Base-by-base conservation (phyloP, 768 basidiomycete genomes). In the Tricholoma saponaceum region DNA sequence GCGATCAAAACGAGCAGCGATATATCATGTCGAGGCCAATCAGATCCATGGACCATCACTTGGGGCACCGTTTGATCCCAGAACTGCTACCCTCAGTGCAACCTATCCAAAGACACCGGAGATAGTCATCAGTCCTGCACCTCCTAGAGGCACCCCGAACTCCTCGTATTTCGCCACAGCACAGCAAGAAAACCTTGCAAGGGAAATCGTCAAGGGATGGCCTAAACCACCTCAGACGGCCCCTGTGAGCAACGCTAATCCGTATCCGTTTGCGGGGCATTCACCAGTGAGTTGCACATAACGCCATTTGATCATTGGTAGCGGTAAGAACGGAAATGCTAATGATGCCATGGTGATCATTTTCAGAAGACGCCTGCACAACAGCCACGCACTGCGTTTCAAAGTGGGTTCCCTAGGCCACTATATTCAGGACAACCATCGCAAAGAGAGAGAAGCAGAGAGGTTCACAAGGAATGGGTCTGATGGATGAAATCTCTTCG, bases 401-500 rank as follows among this genome's bases (percentile, higher is more conserved):
- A 61, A 46, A 55, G 30, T 49, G 55, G 55, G 23, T 66, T 64
- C 54, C 63, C 65, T 1, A 55, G 63, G 56, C 58, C 64, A 18
- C 60, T 66, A 50, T 60, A 64, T 54, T 60, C 63, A n/a, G 61
- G 63, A 30, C 62, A 66, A 12, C 51, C 63, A n/a, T 58, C 57
- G 10, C 56, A 61, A 41, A 62, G 58, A 58, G 61, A 63, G 16
- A 33, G 52, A 18, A 54, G 60, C 30, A 52, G 53, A 23, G 62
- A 63, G 37, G 51, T 51, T 10, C 52, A 30, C 30, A 57, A 41
- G 23, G 58, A 51, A 18, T 43, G 56, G 20, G 58, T 57, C 18
- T 56, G 28, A 49, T 46, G n/a, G 18, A 30, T 4, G 37, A 32
- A n/a, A 26, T 16, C 41, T 44, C 50, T 28, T 53, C 22, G 39